Evolutionary conservation across 441 rosid species (phyloP).

Genomic region (Erodium texanum): DNA sequence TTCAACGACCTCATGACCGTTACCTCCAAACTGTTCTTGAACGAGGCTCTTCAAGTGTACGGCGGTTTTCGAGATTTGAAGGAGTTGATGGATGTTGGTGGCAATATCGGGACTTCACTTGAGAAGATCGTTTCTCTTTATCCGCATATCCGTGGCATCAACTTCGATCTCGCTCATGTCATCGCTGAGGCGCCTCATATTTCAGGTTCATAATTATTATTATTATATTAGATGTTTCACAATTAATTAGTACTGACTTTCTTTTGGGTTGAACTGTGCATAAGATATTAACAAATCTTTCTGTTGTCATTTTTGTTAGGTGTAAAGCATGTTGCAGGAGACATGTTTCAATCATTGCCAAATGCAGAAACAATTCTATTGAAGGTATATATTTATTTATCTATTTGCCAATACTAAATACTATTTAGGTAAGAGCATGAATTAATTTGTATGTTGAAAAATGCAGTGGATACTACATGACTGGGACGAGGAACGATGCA

Average conservation of each 20-base stretch:
- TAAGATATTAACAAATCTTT: too few species aligned
- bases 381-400: constrained; percentile 8
- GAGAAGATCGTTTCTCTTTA: constrained; percentile 2
- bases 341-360: constrained; percentile 17
- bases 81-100: constrained; percentile 4
- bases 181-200: constrained; percentile 9
- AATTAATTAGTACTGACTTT: too few species aligned
- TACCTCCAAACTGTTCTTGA: not conserved
- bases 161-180: constrained; percentile 17
- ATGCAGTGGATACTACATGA: not conserved
- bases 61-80: not conserved
- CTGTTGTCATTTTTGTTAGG: constrained; percentile 13
- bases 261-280: too few species aligned
- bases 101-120: not conserved
- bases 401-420: too few species aligned
- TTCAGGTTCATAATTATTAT: not conserved
- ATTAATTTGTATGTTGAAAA: too few species aligned
- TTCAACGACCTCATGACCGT: too few species aligned
- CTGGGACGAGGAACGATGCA: not conserved
- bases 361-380: constrained; percentile 17
- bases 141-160: constrained; percentile 15
- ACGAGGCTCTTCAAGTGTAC: not conserved
- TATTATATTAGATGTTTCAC: too few species aligned
- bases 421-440: too few species aligned
- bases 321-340: constrained; percentile 20